Base-by-base conservation (phyloP, 768 basidiomycete species). In the Coprinopsis cinerea region DNA sequence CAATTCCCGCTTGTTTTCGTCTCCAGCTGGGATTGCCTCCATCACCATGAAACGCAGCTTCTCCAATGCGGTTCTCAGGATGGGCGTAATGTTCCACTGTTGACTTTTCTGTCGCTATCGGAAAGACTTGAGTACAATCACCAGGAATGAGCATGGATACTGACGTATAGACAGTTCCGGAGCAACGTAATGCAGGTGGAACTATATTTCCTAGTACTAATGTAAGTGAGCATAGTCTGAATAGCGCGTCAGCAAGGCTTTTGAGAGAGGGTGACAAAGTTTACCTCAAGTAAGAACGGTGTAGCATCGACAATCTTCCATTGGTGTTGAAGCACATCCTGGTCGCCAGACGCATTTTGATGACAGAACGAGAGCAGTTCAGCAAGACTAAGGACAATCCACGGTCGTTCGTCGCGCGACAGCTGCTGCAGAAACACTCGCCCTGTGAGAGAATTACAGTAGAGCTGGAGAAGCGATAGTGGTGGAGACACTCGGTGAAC, bases 401-500 rank as follows among this genome's bases (percentile, higher is more conserved):
- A 68, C 17, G 68, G 56, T 55, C 74, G 76, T 36, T 76, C 72
- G 27, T 70, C 66, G 27, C 64, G 63, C 2, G 63, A 53, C 3
- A 82, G 69, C 48, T 70, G 73, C 46, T 71, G 71, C 22, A 83
- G 61, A 20, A 69, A 70, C 48, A 73, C 62, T 57, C 76, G 82
- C 32, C 73, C 66, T 34, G 76, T 61, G 22, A 72, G 50, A 44
- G 62, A 49, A 36, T 65, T 60, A 58, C 72, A 69, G 53, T 81
- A 85, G 55, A 81, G 81, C 24, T 69, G 76, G 28, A 84, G 60
- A 14, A 85, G 64, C 44, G 70, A 68, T 24, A 68, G 57, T 14
- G 81, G 20, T 56, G 44, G 1, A 64, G 52, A 26, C 49, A 52
- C 50, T 41, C 62, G 23, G 79, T 67, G 9, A 79, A 57, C 18